Base-by-base conservation (phyloP, 768 basidiomycete species). In the Boletus reticulatus region DNA sequence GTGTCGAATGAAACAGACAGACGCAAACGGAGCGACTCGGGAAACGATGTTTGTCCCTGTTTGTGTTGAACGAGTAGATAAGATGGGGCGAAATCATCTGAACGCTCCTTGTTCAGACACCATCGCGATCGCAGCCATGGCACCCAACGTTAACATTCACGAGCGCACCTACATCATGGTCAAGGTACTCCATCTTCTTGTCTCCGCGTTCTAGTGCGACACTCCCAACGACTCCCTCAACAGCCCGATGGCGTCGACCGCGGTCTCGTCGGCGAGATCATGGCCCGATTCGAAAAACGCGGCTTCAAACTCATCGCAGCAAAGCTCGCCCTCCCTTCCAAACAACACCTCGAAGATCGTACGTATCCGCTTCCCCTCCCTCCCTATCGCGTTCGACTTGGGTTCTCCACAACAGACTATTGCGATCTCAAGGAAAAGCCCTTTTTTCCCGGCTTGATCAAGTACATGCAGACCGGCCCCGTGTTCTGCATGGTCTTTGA, bases 131-230 rank as follows among this genome's bases (percentile, higher is more conserved):
- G 89, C 89, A 88, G 22, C 12, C 56, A 59, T 60, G 55, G 52
- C 56, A 45, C 27, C 2, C 43, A 66, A 65, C 56, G 74, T 75
- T 71, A 66, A 65, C 56, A 74, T 75, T 71, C 67, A 62, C 50
- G 94, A 98, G 73, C 93, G 92, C 75, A 96, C 95, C 75, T 98
- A 96, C 80, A 98, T 98, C 82, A 98, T 98, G 96, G 84, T 98
- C 88, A 99, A 98, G 94, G 92, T 87, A 56, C 39, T 10, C 31
- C 13, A 3, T 1, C 4, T 16, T 19, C 12, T 27, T 20, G 1
- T 19, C 3, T 11, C 27, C 5, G 3, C n/a, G 19, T 43, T 43
- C 31, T 12, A 17, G 19, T n/a, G 13, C 37, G 9, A 2, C 16
- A 37, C n/a, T 14, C 17, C n/a, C 14, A 22, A 32, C 12, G 14